Percentiles rank a stretch among this genome's conserved stretches.
phyloP scores from a whole-genome alignment of 305 asterid species.

The Fraxinus sp. region DNA sequence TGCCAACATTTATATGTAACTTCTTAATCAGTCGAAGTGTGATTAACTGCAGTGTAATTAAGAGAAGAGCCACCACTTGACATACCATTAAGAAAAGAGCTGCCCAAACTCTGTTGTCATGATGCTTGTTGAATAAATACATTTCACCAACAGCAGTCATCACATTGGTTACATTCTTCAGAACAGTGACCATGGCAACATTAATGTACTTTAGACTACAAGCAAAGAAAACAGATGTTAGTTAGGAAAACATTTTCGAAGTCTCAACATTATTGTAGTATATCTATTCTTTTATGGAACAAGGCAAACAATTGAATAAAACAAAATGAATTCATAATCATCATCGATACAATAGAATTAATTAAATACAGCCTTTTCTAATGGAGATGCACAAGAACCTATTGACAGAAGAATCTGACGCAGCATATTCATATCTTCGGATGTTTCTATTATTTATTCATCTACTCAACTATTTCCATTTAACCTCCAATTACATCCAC shows the following conservation, averaged over 20 bases:
- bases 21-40: background rate
- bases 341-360: background rate
- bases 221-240: constrained; percentile 30
- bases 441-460: background rate
- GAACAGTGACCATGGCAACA: constrained; percentile 92
- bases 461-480: background rate
- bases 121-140: constrained; percentile 83
- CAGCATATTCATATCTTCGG: background rate
- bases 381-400: background rate
- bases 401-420: background rate
- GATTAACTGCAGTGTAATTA: constrained; percentile 10
- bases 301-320: background rate
- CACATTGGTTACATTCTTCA: constrained; percentile 91
- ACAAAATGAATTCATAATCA: constrained; percentile 13
- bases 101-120: constrained; percentile 86
- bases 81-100: constrained; percentile 92
- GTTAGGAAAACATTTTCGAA: constrained; percentile 16
- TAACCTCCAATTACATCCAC: background rate
- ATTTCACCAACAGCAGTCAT: constrained; percentile 94
- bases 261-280: background rate
- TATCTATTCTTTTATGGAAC: background rate
- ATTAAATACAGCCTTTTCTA: background rate
- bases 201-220: constrained; percentile 80
- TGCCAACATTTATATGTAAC: background rate
- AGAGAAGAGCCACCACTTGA: constrained; percentile 9